A percentile compares a stretch with the other conserved stretches of the same genome.
Evolutionary conservation across 2,329 filamentous ascomycete genomes (phyloP).

Genomic region (Paraphoma chrysanthemicola): DNA sequence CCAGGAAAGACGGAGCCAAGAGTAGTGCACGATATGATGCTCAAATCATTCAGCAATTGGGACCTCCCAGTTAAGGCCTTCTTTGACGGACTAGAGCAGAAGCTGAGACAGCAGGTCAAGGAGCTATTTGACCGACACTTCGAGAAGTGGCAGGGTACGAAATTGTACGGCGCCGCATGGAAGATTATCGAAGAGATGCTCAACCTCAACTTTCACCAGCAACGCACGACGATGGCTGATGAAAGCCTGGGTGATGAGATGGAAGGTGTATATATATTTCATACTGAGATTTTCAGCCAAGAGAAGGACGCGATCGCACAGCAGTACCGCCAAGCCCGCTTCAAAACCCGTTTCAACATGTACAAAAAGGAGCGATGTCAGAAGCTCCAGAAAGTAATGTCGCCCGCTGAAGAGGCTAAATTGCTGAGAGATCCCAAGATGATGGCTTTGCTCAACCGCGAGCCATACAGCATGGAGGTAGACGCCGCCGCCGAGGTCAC

Average conservation of each 20-base stretch:
- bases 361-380: slow-evolving; percentile 33
- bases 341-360: slow-evolving; percentile 29
- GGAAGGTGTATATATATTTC: slow-evolving; percentile 45
- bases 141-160: slow-evolving; percentile 30
- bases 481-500: slow-evolving; percentile 68
- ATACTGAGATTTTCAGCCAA: slow-evolving; percentile 22
- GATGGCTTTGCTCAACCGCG: slow-evolving; percentile 55
- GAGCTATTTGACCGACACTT: slow-evolving; percentile 39
- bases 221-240: slow-evolving; percentile 24
- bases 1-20: slow-evolving; percentile 45
- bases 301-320: slow-evolving; percentile 24
- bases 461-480: slow-evolving; percentile 67
- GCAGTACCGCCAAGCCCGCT: slow-evolving; percentile 33
- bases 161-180: slow-evolving; percentile 33
- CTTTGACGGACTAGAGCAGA: slow-evolving; percentile 24
- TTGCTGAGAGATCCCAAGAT: slow-evolving; percentile 28
- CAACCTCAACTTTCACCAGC: slow-evolving; percentile 29
- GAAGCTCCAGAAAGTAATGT: slow-evolving; percentile 15
- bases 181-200: slow-evolving; percentile 37
- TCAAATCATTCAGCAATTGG: slow-evolving; percentile 39
- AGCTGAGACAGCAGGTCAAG: slow-evolving; percentile 22
- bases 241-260: slow-evolving; percentile 42
- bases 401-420: slow-evolving; percentile 35
- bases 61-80: slow-evolving; percentile 30
- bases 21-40: slow-evolving; percentile 41